Evolutionary conservation across 169 alveolate species (phyloP).

Genomic region (Plasmodium sp.): DNA sequence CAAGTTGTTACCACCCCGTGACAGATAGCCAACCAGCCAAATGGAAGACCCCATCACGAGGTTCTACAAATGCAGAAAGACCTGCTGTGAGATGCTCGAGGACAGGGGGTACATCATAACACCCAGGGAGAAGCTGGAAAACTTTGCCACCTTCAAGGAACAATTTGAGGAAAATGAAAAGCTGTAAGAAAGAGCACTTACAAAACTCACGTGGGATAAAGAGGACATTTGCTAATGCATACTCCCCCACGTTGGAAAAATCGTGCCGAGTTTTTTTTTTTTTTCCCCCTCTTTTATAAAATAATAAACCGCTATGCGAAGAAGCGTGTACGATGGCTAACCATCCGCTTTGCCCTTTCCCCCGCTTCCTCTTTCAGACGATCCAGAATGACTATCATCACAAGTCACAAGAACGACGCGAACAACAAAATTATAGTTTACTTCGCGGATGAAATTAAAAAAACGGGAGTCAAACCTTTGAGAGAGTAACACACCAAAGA

Average conservation of each 20-base stretch:
- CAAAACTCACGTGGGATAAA: neutral
- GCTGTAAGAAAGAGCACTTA: conserved; percentile 62
- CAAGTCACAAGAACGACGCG: conserved; percentile 88
- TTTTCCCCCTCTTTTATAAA: neutral
- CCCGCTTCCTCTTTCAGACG: conserved; percentile 80
- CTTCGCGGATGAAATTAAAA: conserved; percentile 93
- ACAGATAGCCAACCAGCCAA: neutral
- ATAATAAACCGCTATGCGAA: neutral
- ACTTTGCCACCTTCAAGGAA: conserved; percentile 88
- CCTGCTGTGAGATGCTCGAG: conserved; percentile 93
- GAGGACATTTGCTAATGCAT: neutral
- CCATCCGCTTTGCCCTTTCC: neutral
- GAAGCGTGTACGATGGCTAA: neutral
- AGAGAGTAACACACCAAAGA: conserved; percentile 86
- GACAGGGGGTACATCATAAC: conserved; percentile 93
- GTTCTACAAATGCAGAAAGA: conserved; percentile 90
- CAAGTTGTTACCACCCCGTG: neutral
- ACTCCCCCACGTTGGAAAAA: neutral
- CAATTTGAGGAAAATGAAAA: conserved; percentile 84
- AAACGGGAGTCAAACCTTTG: conserved; percentile 95
- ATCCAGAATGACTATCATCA: conserved; percentile 88
- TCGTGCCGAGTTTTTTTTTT: neutral
- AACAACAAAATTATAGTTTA: conserved; percentile 88
- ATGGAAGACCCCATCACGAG: conserved; percentile 92
- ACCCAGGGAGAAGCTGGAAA: conserved; percentile 86